Evolutionary conservation across 2,329 filamentous ascomycete genomes (phyloP).

Genomic region (Eurotiales sp.): DNA sequence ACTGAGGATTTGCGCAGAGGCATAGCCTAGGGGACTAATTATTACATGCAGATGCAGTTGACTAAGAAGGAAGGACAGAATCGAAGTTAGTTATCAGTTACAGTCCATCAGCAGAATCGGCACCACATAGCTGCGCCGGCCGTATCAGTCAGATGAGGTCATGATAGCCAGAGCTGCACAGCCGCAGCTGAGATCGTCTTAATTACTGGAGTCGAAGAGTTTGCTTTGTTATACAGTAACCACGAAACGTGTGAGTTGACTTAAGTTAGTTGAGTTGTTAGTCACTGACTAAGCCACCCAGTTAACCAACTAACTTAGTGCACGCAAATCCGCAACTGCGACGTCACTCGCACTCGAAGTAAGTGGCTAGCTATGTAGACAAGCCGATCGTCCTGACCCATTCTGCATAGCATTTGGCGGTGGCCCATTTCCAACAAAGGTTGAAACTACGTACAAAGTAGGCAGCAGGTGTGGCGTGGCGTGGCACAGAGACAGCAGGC

Average conservation of each 20-base stretch:
- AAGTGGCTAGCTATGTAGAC: not conserved
- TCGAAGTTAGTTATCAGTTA: not conserved
- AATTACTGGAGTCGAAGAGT: no score
- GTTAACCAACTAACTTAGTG: not conserved
- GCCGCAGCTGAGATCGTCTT: not conserved
- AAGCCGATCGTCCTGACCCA: not conserved
- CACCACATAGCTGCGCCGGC: no score
- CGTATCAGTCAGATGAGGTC: conserved; percentile 2
- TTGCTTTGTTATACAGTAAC: no score
- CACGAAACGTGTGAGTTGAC: no score
- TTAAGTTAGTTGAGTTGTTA: no score
- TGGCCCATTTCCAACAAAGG: no score
- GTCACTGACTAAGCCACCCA: no score
- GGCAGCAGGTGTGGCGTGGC: no score
- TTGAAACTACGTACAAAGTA: no score
- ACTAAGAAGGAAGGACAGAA: not conserved
- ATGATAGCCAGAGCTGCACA: conserved; percentile 7
- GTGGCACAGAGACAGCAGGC: no score
- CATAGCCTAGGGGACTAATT: no score
- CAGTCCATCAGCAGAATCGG: not conserved
- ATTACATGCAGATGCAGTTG: not conserved
- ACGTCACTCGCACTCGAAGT: conserved; percentile 2
- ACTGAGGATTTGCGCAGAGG: not conserved
- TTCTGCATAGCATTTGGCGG: no score
- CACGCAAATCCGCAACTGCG: not conserved